Percentiles rank a stretch among this genome's conserved stretches.
Evolutionary conservation across 192 early-diverging fungal species (phyloP).

Genomic region (Gryganskiella cystojenkinii): DNA sequence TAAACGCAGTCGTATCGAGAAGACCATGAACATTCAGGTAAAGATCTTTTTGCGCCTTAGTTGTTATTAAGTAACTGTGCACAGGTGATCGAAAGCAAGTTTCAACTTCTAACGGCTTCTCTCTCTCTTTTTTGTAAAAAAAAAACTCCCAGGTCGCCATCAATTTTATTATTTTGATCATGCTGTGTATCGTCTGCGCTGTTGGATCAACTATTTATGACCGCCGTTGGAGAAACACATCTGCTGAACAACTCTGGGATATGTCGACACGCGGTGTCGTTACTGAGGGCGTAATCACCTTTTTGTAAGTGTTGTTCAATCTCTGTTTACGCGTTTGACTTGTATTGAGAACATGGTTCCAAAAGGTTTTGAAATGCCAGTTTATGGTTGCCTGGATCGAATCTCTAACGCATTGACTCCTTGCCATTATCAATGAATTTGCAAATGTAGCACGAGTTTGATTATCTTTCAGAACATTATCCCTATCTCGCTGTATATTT

Average conservation of each 20-base stretch:
- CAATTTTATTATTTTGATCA: slow-evolving; percentile 52
- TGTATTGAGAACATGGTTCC: not conserved
- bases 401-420: too few relatives aligned
- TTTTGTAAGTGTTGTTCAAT: slow-evolving; percentile 44
- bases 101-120: not conserved
- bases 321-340: not conserved
- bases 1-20: slow-evolving; percentile 91
- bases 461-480: slow-evolving; percentile 98
- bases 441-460: slow-evolving; percentile 74
- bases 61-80: not conserved
- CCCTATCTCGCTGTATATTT: slow-evolving; percentile 95
- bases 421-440: too few relatives aligned
- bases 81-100: not conserved
- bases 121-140: not conserved
- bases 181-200: slow-evolving; percentile 50
- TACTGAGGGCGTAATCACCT: slow-evolving; percentile 42
- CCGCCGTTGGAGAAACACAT: slow-evolving; percentile 9
- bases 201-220: slow-evolving; percentile 49
- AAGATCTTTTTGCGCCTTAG: slow-evolving; percentile 2
- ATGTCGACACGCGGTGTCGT: slow-evolving; percentile 13
- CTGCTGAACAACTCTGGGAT: slow-evolving; percentile 16
- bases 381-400: too few relatives aligned
- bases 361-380: slow-evolving; percentile 23
- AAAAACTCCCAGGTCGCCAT: slow-evolving; percentile 52
- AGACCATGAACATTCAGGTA: slow-evolving; percentile 83